phyloP scores from a whole-genome alignment of 1,284 basidiomycete species.

The Pascua sp. region DNA sequence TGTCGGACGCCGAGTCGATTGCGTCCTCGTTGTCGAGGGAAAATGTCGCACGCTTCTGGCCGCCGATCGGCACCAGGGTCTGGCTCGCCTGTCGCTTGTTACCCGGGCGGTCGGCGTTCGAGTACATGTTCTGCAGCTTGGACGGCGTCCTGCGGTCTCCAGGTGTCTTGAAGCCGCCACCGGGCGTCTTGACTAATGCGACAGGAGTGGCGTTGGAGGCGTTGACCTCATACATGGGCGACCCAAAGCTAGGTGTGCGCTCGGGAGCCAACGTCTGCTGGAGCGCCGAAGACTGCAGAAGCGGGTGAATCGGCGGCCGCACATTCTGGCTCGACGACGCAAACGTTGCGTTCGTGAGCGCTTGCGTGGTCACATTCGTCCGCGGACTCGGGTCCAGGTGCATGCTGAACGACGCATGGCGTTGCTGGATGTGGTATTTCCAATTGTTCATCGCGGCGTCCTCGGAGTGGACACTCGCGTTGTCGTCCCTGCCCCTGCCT shows the following conservation, averaged over 20 bases:
- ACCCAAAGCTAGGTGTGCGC: conserved; percentile 41
- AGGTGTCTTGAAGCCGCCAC: conserved; percentile 3
- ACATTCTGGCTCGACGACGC: conserved; percentile 5
- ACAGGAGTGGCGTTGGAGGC: not conserved
- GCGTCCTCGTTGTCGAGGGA: too few species aligned
- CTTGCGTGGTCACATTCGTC: conserved; percentile 4
- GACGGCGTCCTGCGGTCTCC: not conserved
- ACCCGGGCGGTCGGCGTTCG: conserved; percentile 29
- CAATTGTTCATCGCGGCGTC: conserved; percentile 27
- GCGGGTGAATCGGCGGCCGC: conserved; percentile 11
- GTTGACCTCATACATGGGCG: conserved; percentile 7
- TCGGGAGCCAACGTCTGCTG: conserved; percentile 48
- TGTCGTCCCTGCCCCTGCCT: not conserved
- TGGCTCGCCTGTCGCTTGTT: conserved; percentile 48
- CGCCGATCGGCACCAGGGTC: conserved; percentile 34
- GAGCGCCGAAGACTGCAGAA: conserved; percentile 31
- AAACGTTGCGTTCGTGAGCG: conserved; percentile 5
- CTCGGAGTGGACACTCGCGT: not conserved
- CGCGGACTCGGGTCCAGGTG: conserved; percentile 14
- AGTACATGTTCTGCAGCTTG: conserved; percentile 9
- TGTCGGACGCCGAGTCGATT: too few species aligned
- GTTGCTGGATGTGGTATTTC: conserved; percentile 38
- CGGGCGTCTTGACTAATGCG: conserved; percentile 2
- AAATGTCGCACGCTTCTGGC: conserved; percentile 22
- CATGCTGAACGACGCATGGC: conserved; percentile 33